These are phyloP conservation scores for Hypoxylon sp. DNA, from an alignment of 2,329 filamentous ascomycete species.

Conservation along the genomic window DNA sequence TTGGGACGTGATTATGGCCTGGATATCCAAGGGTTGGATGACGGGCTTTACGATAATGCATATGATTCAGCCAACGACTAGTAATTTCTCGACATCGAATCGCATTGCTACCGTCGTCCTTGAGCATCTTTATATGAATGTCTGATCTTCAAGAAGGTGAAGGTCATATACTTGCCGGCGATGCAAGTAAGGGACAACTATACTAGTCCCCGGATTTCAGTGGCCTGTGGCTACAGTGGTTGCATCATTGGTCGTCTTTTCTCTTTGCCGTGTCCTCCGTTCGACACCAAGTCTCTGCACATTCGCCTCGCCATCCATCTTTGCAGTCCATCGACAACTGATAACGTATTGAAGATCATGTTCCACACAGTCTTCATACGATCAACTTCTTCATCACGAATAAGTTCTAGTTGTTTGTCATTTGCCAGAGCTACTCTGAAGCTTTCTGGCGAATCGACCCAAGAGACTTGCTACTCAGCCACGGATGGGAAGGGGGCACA, in stretches of 20 bases:
- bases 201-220: slow-evolving; percentile 13
- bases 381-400: no score
- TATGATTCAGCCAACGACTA: slow-evolving; percentile 39
- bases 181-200: slow-evolving; percentile 14
- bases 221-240: slow-evolving; percentile 37
- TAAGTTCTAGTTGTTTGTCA: no score
- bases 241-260: slow-evolving; percentile 28
- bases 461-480: no score
- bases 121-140: slow-evolving; percentile 25
- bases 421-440: no score
- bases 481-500: no score
- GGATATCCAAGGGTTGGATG: slow-evolving; percentile 47
- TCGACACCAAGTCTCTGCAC: no score
- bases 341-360: no score
- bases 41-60: slow-evolving; percentile 43
- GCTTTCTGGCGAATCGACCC: no score
- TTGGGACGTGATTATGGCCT: slow-evolving; percentile 36
- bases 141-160: slow-evolving; percentile 17
- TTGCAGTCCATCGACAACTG: no score
- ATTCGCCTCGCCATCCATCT: no score
- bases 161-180: slow-evolving; percentile 11
- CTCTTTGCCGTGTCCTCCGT: slow-evolving; percentile 20
- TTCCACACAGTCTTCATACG: no score
- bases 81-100: slow-evolving; percentile 32
- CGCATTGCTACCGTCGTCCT: slow-evolving; percentile 4